phyloP scores from a whole-genome alignment of 768 basidiomycete species.

The Suillus variegatus region DNA sequence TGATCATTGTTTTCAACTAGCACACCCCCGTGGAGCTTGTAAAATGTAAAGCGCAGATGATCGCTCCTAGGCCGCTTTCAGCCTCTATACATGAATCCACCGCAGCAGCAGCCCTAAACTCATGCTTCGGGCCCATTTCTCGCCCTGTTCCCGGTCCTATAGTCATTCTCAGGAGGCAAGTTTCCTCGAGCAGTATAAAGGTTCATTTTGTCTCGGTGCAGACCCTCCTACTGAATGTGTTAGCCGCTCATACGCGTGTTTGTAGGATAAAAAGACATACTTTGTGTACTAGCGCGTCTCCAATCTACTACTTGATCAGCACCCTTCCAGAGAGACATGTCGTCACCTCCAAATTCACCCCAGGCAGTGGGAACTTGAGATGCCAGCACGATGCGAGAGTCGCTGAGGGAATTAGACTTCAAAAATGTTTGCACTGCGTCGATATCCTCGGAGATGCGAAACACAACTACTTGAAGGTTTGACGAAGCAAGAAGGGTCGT shows the following conservation, averaged over 20 bases:
- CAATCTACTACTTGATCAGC: neutral
- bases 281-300: neutral
- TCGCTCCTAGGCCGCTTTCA: conserved; percentile 37
- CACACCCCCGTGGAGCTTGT: conserved; percentile 92
- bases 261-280: neutral
- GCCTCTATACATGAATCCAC: conserved; percentile 17
- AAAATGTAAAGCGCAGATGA: conserved; percentile 97
- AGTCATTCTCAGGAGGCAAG: conserved; percentile 46
- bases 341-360: neutral
- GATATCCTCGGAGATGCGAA: neutral
- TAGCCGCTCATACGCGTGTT: neutral
- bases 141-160: conserved; percentile 68
- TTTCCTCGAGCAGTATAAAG: no score
- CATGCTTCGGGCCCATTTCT: conserved; percentile 12
- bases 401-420: neutral
- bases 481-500: neutral
- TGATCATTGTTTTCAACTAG: conserved; percentile 37
- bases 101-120: conserved; percentile 12
- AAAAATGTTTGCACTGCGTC: neutral
- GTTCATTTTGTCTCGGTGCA: no score
- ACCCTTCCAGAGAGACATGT: neutral
- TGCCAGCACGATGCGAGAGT: neutral
- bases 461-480: neutral
- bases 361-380: neutral
- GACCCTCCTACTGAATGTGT: neutral